phyloP scores from a whole-genome alignment of 2,329 filamentous ascomycete genomes.

The Neoscytalidium dimidiatum region DNA sequence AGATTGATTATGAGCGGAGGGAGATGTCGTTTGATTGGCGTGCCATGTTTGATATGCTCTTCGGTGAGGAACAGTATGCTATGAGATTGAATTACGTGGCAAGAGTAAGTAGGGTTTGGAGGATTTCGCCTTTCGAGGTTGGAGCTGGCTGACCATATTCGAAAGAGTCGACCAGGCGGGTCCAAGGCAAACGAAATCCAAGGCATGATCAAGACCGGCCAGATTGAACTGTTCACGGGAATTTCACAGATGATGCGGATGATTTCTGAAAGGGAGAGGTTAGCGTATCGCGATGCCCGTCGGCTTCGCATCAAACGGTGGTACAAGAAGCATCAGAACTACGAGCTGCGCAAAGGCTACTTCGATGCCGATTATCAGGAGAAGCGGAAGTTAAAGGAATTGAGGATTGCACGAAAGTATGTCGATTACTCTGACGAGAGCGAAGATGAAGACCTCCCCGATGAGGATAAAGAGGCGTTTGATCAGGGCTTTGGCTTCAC shows the following conservation, averaged over 20 bases:
- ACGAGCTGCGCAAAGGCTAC: neutral
- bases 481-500: conserved; percentile 1
- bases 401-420: conserved; percentile 2
- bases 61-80: conserved; percentile 29
- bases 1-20: conserved; percentile 25
- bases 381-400: conserved; percentile 3
- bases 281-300: conserved; percentile 4
- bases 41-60: conserved; percentile 32
- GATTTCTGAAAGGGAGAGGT: neutral
- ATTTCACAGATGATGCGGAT: conserved; percentile 10
- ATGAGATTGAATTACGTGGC: neutral
- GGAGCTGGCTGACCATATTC: neutral
- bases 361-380: conserved; percentile 3
- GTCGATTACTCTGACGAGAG: neutral
- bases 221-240: neutral
- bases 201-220: neutral
- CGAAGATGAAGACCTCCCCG: neutral
- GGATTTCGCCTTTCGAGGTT: neutral
- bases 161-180: neutral
- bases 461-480: neutral
- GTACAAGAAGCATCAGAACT: conserved; percentile 9
- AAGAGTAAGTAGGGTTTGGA: neutral
- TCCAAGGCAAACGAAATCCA: neutral
- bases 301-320: neutral
- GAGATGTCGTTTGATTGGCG: conserved; percentile 33